Conservation (phyloP, 2,329 filamentous ascomycete genomes). For the Fusarium ramigenum region DNA sequence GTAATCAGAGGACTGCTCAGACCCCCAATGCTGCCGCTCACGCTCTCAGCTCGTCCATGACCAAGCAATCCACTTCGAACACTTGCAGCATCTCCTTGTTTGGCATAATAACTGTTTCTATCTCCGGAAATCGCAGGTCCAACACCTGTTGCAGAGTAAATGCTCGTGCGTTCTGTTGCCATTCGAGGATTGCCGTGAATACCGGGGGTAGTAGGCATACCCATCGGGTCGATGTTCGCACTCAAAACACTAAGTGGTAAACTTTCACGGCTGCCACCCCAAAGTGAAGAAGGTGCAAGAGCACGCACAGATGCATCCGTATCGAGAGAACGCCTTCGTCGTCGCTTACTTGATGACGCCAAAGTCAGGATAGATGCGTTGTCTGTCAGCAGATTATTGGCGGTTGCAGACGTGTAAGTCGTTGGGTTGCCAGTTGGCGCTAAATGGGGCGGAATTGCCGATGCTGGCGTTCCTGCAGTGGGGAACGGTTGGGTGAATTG, state of each 20-base stretch:
- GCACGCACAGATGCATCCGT: conserved; percentile 87
- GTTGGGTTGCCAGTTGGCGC: conserved; percentile 68
- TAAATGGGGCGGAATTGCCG: conserved; percentile 77
- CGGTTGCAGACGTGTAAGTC: conserved; percentile 80
- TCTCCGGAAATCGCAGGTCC: conserved; percentile 75
- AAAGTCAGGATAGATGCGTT: conserved; percentile 88
- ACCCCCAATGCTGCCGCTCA: conserved; percentile 77
- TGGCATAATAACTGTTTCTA: conserved; percentile 82
- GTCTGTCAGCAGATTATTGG: conserved; percentile 83
- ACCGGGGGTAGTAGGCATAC: conserved; percentile 57
- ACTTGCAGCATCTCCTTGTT: conserved; percentile 76
- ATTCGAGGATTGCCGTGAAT: conserved; percentile 60
- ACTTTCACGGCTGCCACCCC: conserved; percentile 82
- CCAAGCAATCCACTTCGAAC: conserved; percentile 80
- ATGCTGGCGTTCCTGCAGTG: conserved; percentile 69
- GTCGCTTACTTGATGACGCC: conserved; percentile 82
- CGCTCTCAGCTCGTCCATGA: conserved; percentile 83
- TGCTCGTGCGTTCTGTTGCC: conserved; percentile 74
- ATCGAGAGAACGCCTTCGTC: conserved; percentile 81
- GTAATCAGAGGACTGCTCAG: conserved; percentile 71
- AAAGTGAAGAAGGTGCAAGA: conserved; percentile 82
- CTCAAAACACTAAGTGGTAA: conserved; percentile 82
- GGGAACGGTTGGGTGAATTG: conserved; percentile 75
- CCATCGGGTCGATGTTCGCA: conserved; percentile 68
- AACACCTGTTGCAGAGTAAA: conserved; percentile 81